These are phyloP conservation scores for Cicer chorassanicum DNA, from an alignment of 306 rosid genomes.

Conservation along the genomic window DNA sequence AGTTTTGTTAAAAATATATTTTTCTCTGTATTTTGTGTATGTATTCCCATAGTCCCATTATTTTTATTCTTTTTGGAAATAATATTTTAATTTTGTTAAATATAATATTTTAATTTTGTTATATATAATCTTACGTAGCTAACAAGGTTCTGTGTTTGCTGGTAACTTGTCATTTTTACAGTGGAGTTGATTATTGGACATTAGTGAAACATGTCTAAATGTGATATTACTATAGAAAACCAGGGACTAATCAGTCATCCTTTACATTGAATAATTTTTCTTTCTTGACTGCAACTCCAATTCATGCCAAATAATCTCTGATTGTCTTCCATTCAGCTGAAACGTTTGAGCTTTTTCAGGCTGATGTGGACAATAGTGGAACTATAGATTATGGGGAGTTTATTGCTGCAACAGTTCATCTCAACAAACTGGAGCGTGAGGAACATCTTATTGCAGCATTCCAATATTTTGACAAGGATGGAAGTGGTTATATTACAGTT, in stretches of 20 bases:
- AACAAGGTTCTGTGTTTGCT: not conserved
- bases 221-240: constrained; percentile 36
- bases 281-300: constrained; percentile 5
- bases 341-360: constrained; percentile 64
- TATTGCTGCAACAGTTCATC: constrained; percentile 96
- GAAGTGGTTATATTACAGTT: constrained; percentile 92
- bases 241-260: constrained; percentile 27
- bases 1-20: constrained; percentile 19
- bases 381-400: constrained; percentile 97
- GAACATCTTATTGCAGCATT: constrained; percentile 95
- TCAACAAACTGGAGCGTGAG: constrained; percentile 95
- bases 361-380: constrained; percentile 96
- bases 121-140: not conserved
- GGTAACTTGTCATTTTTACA: constrained; percentile 25
- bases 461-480: constrained; percentile 90
- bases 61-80: constrained; percentile 24
- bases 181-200: constrained; percentile 29
- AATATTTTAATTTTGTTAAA: constrained; percentile 18
- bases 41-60: constrained; percentile 8
- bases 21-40: constrained; percentile 18
- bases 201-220: constrained; percentile 11
- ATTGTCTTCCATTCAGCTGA: constrained; percentile 44
- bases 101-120: not conserved
- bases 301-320: constrained; percentile 36
- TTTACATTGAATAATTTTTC: constrained; percentile 17